Base-by-base conservation (phyloP, 352 stramenopile genomes). In the Paralagenidium karlingii region DNA sequence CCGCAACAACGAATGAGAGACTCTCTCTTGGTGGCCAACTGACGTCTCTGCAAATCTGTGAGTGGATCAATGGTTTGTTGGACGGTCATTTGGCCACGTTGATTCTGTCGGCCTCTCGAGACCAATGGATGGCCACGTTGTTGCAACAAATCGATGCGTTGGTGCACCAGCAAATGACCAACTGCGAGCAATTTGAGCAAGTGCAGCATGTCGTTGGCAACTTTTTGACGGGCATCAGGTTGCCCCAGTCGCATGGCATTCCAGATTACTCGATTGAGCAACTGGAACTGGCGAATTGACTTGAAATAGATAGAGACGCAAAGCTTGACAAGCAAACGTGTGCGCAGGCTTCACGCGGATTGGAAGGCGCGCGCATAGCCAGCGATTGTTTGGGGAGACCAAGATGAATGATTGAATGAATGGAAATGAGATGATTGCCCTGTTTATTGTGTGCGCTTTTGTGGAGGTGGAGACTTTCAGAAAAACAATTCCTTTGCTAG, bases 221-320 rank as follows among this genome's bases (percentile, higher is more conserved):
- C 63, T 82, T 85, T 32, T 29, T 89, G 32, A 75, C 63, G n/a
- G 67, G 68, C 27, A 65, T 83, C 38, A 63, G 62, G 49, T 58
- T 90, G 31, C 70, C 73, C 24, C 54, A 57, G 29, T 61, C 68
- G 13, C 68, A 69, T 18, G 69, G 65, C 51, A 68, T 87, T 34
- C 52, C 69, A 8, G 69, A 87, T 47, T 87, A 87, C 55, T 75
- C 63, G 38, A 81, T 87, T 53, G 73, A 87, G 56, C 63, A 83
- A 49, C 52, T 87, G 28, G 30, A 36, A 8, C 22, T 36, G n/a
- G n/a, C n/a, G n/a, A n/a, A n/a, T n/a, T n/a, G n/a, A n/a, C n/a
- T n/a, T n/a, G n/a, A n/a, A n/a, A n/a, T n/a, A n/a, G n/a, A n/a
- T n/a, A n/a, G n/a, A n/a, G n/a, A n/a, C n/a, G n/a, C n/a, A n/a